These are phyloP conservation scores for Salix caprea DNA, from an alignment of 345 rosid genomes.

Conservation along the genomic window DNA sequence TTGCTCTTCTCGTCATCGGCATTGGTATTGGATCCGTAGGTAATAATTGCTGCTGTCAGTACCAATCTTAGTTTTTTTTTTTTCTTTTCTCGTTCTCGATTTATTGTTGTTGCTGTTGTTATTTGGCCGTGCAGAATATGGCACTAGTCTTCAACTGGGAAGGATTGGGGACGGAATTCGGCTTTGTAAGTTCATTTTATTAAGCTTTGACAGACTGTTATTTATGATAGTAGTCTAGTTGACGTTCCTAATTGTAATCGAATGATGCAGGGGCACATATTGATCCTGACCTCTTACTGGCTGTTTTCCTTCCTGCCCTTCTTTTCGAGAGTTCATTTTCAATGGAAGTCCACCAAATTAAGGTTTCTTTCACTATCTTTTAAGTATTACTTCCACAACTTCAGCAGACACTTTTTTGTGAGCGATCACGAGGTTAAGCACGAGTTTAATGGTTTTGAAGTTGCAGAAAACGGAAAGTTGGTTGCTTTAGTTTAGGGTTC, in stretches of 20 bases:
- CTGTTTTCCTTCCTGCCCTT: constrained; percentile 95
- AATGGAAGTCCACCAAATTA: constrained; percentile 92
- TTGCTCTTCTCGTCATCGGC: constrained; percentile 85
- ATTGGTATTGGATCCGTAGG: constrained; percentile 83
- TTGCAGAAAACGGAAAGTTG: not conserved
- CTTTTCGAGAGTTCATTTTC: constrained; percentile 94
- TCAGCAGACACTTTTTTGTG: not conserved
- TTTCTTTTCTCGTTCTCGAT: not conserved
- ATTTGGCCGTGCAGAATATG: constrained; percentile 56
- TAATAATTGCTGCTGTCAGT: constrained; percentile 1
- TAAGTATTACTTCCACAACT: not conserved
- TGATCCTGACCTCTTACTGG: constrained; percentile 79
- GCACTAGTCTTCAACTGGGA: constrained; percentile 68
- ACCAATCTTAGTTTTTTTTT: no score
- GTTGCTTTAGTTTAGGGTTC: not conserved
- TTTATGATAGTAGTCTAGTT: not conserved
- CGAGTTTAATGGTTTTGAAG: not conserved
- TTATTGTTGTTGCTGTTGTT: not conserved
- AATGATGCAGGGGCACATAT: constrained; percentile 66
- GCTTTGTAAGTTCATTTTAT: constrained; percentile 57
- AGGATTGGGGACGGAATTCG: constrained; percentile 85
- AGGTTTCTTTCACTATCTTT: constrained; percentile 41
- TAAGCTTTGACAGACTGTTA: not conserved
- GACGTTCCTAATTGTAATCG: not conserved
- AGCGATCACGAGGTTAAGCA: not conserved